Evolutionary conservation across 345 rosid genomes (phyloP), one percentile per base, ranked within the genome.

Genomic region (Corchorus olitorius): DNA sequence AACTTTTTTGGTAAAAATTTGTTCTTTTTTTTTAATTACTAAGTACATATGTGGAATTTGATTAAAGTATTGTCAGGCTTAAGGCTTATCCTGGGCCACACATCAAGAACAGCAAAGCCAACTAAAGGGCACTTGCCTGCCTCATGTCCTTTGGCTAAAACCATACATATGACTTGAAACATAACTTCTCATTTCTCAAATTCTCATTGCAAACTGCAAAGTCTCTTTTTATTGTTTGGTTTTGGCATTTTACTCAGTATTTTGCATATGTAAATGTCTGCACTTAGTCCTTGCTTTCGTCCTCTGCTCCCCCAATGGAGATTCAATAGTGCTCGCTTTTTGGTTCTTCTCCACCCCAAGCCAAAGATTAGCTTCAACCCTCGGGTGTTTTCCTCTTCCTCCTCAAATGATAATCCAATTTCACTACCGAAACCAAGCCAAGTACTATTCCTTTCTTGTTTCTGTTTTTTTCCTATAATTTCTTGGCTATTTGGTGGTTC

Each of bases 391-490:
- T 80, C 79, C 74, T 85, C 85, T 76, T 82, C 89, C 37, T 70
- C 70, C 19, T 3, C 4, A 39, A 79, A 83, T n/a, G 79, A 87
- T 43, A 86, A 81, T 66, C 77, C 89, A 6, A 34, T 76, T 58
- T 77, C 87, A 43, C 72, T 69, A 35, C 86, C 91, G 62, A 80
- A 77, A 78, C 86, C 81, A 76, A 85, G 56, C 78, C 85, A 83
- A 83, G 91, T 80, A 83, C 49, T 7, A 2, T 35, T 70, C n/a
- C 22, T 71, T 43, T 60, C 43, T 10, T 34, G 15, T 63, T 34
- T 6, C 11, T 10, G 15, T 7, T 58, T 8, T 58, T 73, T 15
- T 43, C 3, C n/a, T 34, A 37, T 27, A 1, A 6, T 8, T 10
- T 41, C 49, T 65, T 16, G 33, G 60, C 58, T 58, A 22, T 20